Percentiles rank a stretch among this genome's conserved stretches.
Conservation (phyloP, 192 early-diverging fungal species). For the Linnemannia schmuckeri region DNA sequence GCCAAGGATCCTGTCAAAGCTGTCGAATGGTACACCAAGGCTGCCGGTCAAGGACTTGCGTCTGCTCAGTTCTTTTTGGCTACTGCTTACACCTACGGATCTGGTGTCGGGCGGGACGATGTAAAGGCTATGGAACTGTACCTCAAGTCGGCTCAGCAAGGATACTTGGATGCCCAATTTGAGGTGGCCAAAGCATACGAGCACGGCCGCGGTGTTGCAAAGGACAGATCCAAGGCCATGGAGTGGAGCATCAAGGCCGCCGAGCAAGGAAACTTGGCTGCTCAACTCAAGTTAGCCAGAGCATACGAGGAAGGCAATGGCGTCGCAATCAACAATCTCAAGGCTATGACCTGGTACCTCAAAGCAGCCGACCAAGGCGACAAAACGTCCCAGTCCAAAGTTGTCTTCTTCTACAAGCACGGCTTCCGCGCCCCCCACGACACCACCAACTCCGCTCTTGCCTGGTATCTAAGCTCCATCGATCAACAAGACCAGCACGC, state of each 20-base stretch:
- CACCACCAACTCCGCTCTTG: neutral
- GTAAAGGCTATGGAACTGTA: too few relatives aligned
- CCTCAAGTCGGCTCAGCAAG: neutral
- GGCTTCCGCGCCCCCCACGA: neutral
- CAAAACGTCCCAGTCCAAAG: neutral
- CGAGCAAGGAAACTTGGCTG: neutral
- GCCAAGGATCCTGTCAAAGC: too few relatives aligned
- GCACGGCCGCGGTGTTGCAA: neutral
- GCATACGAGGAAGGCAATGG: neutral
- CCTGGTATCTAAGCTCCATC: neutral
- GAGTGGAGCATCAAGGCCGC: neutral
- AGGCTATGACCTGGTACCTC: neutral
- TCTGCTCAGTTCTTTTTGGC: too few relatives aligned
- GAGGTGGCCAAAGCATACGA: neutral
- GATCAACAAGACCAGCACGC: neutral
- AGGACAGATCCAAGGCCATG: neutral
- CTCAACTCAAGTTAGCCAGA: neutral
- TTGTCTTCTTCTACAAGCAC: neutral
- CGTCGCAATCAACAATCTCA: neutral
- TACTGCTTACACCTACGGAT: too few relatives aligned
- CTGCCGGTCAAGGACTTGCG: too few relatives aligned
- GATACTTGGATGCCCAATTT: neutral
- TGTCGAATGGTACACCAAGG: too few relatives aligned
- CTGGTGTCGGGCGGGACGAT: too few relatives aligned
- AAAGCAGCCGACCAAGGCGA: neutral